These are phyloP conservation scores for Thraustochytrium striatum DNA, from an alignment of 352 stramenopile species.

Conservation along the genomic window DNA sequence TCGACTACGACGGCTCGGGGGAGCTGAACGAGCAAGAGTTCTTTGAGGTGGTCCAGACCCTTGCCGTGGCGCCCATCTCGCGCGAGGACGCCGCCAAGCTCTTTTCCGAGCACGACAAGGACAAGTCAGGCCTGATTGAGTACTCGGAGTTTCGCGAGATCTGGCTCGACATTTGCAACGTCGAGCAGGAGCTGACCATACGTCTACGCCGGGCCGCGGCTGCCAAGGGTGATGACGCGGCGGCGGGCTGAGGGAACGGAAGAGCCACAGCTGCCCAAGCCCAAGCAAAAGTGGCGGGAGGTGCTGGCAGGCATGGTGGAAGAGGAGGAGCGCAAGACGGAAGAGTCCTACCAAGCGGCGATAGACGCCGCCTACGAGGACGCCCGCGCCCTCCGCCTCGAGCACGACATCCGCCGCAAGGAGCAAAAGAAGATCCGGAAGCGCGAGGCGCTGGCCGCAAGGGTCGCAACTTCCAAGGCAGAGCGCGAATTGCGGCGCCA, in stretches of 20 bases:
- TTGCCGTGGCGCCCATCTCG: not conserved
- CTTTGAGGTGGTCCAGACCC: slow-evolving; percentile 4
- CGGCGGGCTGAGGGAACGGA: not conserved
- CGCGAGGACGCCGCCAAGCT: slow-evolving; percentile 15
- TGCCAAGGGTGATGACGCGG: not conserved
- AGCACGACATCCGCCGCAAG: not conserved
- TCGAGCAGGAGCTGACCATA: not conserved
- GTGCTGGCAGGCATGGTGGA: not conserved
- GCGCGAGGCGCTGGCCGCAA: slow-evolving; percentile 14
- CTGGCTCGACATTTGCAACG: slow-evolving; percentile 26
- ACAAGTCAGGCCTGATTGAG: slow-evolving; percentile 32
- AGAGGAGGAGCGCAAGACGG: not conserved
- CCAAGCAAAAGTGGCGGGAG: not conserved
- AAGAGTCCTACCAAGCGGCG: slow-evolving; percentile 8
- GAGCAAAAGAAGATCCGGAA: slow-evolving; percentile 9
- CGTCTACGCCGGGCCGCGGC: not conserved
- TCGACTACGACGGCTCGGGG: slow-evolving; percentile 39
- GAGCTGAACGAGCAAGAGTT: slow-evolving; percentile 45
- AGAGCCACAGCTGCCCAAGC: not conserved
- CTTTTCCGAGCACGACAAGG: slow-evolving; percentile 14
- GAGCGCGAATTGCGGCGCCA: slow-evolving; percentile 23
- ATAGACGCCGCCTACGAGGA: not conserved
- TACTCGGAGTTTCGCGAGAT: slow-evolving; percentile 40
- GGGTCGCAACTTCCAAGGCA: slow-evolving; percentile 20
- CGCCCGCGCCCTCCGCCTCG: not conserved